These are phyloP conservation scores for Phialemoniopsis sp. DNA, from an alignment of 2,329 filamentous ascomycete genomes.

Conservation along the genomic window DNA sequence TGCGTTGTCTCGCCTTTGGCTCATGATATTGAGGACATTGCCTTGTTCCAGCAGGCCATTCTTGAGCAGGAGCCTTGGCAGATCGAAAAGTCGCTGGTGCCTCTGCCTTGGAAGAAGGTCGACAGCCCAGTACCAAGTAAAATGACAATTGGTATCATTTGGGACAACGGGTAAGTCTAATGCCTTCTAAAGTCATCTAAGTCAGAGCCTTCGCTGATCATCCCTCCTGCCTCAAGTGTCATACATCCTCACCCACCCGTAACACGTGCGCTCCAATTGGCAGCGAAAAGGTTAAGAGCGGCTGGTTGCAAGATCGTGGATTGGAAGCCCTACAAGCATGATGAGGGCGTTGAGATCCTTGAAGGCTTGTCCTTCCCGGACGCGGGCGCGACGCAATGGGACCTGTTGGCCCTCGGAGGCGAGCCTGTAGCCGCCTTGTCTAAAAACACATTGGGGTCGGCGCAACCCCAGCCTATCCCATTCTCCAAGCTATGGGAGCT, in stretches of 20 bases:
- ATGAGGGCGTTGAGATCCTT: too few species aligned
- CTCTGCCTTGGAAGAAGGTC: conserved; percentile 51
- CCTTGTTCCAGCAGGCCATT: conserved; percentile 47
- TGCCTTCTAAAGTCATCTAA: too few species aligned
- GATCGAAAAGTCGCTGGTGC: conserved; percentile 59
- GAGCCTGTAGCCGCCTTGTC: too few species aligned
- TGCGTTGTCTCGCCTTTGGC: conserved; percentile 5
- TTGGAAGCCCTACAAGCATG: conserved; percentile 15
- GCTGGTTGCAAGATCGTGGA: conserved; percentile 16
- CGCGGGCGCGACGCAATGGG: too few species aligned
- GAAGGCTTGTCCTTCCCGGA: too few species aligned
- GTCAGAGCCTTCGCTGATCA: too few species aligned
- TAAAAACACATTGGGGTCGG: too few species aligned
- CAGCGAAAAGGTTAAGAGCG: conserved; percentile 9
- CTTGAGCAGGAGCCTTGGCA: conserved; percentile 60
- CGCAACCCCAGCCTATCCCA: too few species aligned
- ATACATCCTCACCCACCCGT: conserved; percentile 14
- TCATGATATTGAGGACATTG: conserved; percentile 38
- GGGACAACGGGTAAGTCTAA: conserved; percentile 13
- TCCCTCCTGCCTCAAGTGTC: too few species aligned
- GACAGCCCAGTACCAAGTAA: conserved; percentile 2
- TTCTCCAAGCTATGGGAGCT: too few species aligned
- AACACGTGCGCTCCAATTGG: conserved; percentile 10
- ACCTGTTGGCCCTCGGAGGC: too few species aligned
- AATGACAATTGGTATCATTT: conserved; percentile 13